A percentile compares a stretch with the other conserved stretches of the same genome.
Evolutionary conservation across 1,139 yeast species (phyloP).

Genomic region (Scheffersomyces cryptocercus): DNA sequence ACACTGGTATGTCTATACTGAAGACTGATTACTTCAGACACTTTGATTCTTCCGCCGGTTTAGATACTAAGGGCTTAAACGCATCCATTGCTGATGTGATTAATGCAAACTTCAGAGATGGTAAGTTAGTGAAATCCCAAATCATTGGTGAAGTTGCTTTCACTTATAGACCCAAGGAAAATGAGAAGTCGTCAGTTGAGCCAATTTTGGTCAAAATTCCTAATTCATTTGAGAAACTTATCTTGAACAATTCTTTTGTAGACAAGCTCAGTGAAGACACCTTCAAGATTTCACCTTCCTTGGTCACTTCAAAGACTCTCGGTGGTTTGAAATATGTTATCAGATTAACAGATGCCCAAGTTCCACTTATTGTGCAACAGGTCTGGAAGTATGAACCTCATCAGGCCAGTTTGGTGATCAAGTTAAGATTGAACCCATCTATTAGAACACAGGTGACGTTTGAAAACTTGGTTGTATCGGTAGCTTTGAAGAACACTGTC

Average conservation of each 20-base stretch:
- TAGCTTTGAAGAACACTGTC: constrained; percentile 45
- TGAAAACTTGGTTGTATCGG: constrained; percentile 68
- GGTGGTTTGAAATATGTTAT: constrained; percentile 74
- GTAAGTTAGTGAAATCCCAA: constrained; percentile 56
- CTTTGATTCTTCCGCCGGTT: constrained; percentile 27
- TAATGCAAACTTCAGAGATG: constrained; percentile 72
- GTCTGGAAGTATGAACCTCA: constrained; percentile 86
- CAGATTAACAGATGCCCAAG: constrained; percentile 37
- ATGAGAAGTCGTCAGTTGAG: constrained; percentile 8
- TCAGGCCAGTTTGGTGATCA: constrained; percentile 83
- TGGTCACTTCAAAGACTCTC: constrained; percentile 55
- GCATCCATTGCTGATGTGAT: constrained; percentile 82
- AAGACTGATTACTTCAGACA: constrained; percentile 45
- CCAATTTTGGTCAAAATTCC: constrained; percentile 33
- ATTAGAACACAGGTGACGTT: constrained; percentile 37
- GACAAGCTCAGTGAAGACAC: constrained; percentile 29
- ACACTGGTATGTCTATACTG: constrained; percentile 27
- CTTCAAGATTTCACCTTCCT: constrained; percentile 34
- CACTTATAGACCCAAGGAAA: constrained; percentile 48
- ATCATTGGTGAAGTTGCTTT: constrained; percentile 81
- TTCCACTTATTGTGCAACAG: constrained; percentile 77
- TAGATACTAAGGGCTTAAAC: constrained; percentile 63
- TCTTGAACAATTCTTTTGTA: constrained; percentile 47
- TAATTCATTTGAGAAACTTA: constrained; percentile 31
- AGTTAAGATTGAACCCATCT: constrained; percentile 58